A percentile compares a stretch with the other conserved stretches of the same genome.
Evolutionary conservation across 108 stramenopile genomes (phyloP).

Genomic region (Conticribra weissflogii): DNA sequence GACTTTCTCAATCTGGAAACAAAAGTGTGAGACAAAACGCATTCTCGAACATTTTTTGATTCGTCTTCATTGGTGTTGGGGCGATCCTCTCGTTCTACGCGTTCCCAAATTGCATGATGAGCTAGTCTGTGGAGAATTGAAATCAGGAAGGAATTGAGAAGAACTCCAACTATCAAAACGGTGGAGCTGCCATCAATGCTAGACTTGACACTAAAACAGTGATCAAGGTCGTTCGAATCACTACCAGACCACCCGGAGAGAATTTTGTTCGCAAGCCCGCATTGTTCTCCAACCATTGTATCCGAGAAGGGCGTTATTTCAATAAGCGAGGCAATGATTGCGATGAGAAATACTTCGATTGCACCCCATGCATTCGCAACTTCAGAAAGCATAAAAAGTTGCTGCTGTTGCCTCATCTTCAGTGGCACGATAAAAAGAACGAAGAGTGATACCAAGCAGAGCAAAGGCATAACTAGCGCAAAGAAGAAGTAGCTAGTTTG

Average conservation of each 20-base stretch:
- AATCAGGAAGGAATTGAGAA: constrained; percentile 64
- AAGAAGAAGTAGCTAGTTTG: constrained; percentile 86
- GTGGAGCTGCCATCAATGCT: constrained; percentile 58
- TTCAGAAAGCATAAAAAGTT: constrained; percentile 74
- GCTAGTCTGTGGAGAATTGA: constrained; percentile 62
- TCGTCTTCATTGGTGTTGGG: constrained; percentile 39
- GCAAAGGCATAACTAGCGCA: constrained; percentile 81
- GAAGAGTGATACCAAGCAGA: constrained; percentile 61
- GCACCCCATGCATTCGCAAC: constrained; percentile 90
- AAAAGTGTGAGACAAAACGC: constrained; percentile 45
- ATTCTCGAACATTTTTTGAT: constrained; percentile 40
- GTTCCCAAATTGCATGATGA: constrained; percentile 73
- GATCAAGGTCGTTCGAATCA: constrained; percentile 51
- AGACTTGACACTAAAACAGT: constrained; percentile 82
- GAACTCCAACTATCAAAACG: constrained; percentile 66
- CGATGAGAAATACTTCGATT: constrained; percentile 87
- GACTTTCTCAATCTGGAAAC: constrained; percentile 34
- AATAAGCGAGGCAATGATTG: constrained; percentile 66
- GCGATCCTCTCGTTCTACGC: constrained; percentile 54
- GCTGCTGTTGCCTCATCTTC: constrained; percentile 58
- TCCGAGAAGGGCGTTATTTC: constrained; percentile 84
- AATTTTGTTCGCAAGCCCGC: constrained; percentile 68
- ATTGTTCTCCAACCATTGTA: constrained; percentile 85
- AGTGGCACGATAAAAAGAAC: constrained; percentile 75
- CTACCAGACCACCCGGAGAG: constrained; percentile 50